Conservation (phyloP, 306 rosid genomes). For the Pyrus bretschneideri region DNA sequence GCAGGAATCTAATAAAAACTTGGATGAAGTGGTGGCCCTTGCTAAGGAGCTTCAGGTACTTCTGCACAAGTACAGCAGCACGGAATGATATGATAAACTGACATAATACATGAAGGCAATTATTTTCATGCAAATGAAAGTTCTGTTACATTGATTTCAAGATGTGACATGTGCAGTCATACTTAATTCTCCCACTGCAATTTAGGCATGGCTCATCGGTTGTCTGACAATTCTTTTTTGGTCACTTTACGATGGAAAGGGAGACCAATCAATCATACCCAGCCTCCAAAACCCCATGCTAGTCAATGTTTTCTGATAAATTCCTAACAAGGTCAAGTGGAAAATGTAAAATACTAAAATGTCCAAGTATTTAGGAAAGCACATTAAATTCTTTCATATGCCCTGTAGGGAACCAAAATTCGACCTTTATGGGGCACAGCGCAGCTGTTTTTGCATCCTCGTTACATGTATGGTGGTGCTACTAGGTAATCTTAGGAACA, state of each 20-base stretch:
- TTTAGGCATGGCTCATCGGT: not conserved
- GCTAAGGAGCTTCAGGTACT: conserved; percentile 89
- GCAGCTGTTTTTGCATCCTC: conserved; percentile 89
- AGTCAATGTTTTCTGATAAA: not conserved
- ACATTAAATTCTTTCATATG: not conserved
- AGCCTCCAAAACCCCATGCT: not conserved
- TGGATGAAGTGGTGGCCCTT: conserved; percentile 89
- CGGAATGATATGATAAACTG: not conserved
- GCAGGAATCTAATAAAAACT: conserved; percentile 81
- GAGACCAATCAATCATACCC: not conserved
- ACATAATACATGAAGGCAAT: not conserved
- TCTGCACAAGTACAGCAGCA: not conserved
- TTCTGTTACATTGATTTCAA: not conserved
- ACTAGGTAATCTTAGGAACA: conserved; percentile 54
- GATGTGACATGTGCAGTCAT: not conserved
- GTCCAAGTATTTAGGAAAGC: not conserved
- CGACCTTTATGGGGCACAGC: conserved; percentile 93
- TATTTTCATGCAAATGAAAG: not conserved
- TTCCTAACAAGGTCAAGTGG: not conserved
- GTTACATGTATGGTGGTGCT: conserved; percentile 96
- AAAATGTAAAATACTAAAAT: not conserved
- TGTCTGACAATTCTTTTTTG: not conserved
- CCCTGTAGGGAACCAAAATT: conserved; percentile 52
- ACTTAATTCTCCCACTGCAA: not conserved
- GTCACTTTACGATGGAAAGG: not conserved